phyloP scores from a whole-genome alignment of 345 rosid species.

The Eucalyptus cloeziana region DNA sequence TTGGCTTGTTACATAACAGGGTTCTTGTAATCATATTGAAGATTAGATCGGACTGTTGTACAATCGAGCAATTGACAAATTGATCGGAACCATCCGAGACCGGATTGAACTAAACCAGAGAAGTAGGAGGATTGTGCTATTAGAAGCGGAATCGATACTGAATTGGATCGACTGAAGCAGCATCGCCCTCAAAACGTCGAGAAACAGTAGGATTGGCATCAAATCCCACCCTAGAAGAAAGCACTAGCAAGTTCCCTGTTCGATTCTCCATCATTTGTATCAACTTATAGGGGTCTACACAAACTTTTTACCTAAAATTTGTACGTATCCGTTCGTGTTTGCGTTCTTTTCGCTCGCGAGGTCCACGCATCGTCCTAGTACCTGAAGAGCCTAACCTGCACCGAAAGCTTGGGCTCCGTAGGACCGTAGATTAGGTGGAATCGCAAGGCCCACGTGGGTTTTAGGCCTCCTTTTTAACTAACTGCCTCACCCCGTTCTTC shows the following conservation, averaged over 20 bases:
- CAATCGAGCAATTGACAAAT: background rate
- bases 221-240: background rate
- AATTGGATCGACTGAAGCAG: background rate
- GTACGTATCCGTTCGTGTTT: background rate
- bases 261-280: background rate
- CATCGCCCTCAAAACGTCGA: background rate
- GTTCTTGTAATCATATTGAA: accelerated
- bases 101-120: background rate
- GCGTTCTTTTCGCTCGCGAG: background rate
- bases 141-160: background rate
- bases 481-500: background rate
- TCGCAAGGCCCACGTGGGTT: background rate
- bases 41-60: accelerated
- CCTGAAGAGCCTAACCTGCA: background rate
- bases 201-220: background rate
- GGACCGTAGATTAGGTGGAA: background rate
- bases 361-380: background rate
- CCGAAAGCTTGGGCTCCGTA: background rate
- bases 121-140: background rate
- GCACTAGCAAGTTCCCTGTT: background rate
- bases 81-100: accelerated
- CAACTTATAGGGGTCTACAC: background rate
- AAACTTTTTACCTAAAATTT: background rate
- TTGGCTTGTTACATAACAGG: background rate
- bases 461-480: background rate